phyloP scores from a whole-genome alignment of 23 red algal genomes.

The Pyropia yezoensis region DNA sequence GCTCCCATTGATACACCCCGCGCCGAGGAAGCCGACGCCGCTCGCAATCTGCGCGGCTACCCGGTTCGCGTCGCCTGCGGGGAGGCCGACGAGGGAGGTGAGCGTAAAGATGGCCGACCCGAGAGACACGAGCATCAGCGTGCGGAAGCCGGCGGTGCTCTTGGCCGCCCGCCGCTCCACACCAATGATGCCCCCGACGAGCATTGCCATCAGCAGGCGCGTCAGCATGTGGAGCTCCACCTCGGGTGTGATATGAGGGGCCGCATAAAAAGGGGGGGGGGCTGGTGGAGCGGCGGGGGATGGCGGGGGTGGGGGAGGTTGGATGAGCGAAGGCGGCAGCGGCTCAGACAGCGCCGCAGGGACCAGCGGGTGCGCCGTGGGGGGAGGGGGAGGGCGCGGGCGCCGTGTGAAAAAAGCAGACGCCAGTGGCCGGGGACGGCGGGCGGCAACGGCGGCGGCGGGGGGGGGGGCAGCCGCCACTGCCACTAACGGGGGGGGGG shows the following conservation, averaged over 20 bases:
- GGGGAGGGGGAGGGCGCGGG: not conserved
- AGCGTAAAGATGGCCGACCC: conserved; percentile 55
- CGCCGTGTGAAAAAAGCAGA: not conserved
- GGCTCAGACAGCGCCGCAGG: not conserved
- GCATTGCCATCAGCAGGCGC: conserved; percentile 39
- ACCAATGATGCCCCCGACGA: conserved; percentile 49
- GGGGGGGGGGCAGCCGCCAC: not conserved
- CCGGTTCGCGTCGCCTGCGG: conserved; percentile 30
- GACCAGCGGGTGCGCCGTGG: not conserved
- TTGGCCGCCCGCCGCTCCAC: conserved; percentile 40
- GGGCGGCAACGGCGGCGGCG: not conserved
- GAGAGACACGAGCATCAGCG: conserved; percentile 34
- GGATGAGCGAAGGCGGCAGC: not conserved
- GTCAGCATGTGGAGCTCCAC: conserved; percentile 31
- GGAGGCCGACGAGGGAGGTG: conserved; percentile 22
- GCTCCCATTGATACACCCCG: conserved; percentile 41
- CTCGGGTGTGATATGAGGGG: not conserved
- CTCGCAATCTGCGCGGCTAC: conserved; percentile 51
- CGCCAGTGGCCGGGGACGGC: not conserved
- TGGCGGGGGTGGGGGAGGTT: not conserved
- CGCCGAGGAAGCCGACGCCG: conserved; percentile 66
- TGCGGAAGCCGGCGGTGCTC: conserved; percentile 52
- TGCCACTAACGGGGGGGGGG: no score
- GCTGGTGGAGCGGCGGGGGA: not conserved
- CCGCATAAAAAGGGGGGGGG: not conserved